Conservation (phyloP, 768 basidiomycete genomes). For the Dacryopinax spathularia region DNA sequence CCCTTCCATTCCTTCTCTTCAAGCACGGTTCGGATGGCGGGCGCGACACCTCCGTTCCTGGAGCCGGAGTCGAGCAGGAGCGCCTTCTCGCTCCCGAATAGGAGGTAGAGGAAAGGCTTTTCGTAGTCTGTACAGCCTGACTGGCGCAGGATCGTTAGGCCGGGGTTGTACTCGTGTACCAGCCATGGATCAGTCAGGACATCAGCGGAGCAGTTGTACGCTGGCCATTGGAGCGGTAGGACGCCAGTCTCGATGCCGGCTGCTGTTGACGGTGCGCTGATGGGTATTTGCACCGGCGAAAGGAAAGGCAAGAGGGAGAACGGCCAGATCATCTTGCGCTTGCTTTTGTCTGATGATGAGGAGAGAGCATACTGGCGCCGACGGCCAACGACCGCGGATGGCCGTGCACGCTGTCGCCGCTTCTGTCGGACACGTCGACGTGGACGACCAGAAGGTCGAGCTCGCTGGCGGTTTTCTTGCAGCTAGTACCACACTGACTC, state of each 20-base stretch:
- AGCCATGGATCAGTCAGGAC: not conserved
- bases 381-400: too few relatives aligned
- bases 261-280: not conserved
- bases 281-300: not conserved
- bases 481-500: too few relatives aligned
- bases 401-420: too few relatives aligned
- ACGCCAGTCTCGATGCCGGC: not conserved
- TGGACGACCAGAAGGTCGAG: too few relatives aligned
- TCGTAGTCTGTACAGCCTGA: not conserved
- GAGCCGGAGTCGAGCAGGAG: not conserved
- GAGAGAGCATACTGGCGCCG: too few relatives aligned
- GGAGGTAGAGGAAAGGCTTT: not conserved
- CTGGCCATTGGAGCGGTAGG: not conserved
- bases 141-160: not conserved
- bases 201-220: not conserved
- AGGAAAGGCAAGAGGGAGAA: not conserved
- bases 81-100: not conserved
- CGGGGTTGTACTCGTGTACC: not conserved
- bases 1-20: not conserved
- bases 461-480: too few relatives aligned
- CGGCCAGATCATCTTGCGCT: constrained; percentile 1
- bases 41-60: not conserved
- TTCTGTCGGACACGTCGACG: too few relatives aligned
- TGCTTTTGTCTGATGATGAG: too few relatives aligned
- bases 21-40: not conserved